phyloP scores from a whole-genome alignment of 768 basidiomycete species.

The Porphyrellus cyaneotinctus region DNA sequence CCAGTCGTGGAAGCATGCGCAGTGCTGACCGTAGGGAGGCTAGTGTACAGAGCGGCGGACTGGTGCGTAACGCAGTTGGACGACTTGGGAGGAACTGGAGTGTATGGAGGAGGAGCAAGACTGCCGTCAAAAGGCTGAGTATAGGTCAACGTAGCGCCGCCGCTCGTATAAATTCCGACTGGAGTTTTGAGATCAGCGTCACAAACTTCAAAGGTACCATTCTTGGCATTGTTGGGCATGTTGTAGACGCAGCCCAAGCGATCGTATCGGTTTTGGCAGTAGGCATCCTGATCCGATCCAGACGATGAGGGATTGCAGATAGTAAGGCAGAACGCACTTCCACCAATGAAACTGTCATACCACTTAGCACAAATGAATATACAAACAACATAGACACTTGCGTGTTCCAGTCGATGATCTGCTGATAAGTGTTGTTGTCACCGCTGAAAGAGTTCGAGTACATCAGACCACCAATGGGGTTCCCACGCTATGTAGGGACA shows the following conservation, averaged over 20 bases:
- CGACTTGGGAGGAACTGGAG: slow-evolving; percentile 36
- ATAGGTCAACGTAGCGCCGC: slow-evolving; percentile 42
- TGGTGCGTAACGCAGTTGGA: slow-evolving; percentile 42
- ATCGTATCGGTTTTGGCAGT: slow-evolving; percentile 72
- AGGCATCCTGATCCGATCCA: slow-evolving; percentile 37
- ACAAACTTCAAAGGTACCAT: slow-evolving; percentile 63
- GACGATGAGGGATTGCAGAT: slow-evolving; percentile 56
- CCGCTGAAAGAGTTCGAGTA: slow-evolving; percentile 54
- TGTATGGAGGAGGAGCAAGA: slow-evolving; percentile 36
- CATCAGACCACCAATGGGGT: slow-evolving; percentile 69
- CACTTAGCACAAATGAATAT: neutral
- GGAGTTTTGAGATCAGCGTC: slow-evolving; percentile 58
- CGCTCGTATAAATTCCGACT: slow-evolving; percentile 48
- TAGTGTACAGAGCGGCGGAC: slow-evolving; percentile 36
- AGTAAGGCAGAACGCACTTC: slow-evolving; percentile 61
- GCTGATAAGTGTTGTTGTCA: slow-evolving; percentile 41
- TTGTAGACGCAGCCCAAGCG: slow-evolving; percentile 72
- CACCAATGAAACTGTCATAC: slow-evolving; percentile 57
- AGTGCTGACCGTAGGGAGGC: slow-evolving; percentile 12
- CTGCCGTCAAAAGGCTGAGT: slow-evolving; percentile 37
- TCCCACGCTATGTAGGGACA: slow-evolving; percentile 53
- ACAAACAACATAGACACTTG: slow-evolving; percentile 24
- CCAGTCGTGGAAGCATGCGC: neutral
- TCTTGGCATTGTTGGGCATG: slow-evolving; percentile 57
- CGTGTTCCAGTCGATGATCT: slow-evolving; percentile 67